A percentile compares a stretch with the other conserved stretches of the same genome.
These are phyloP conservation scores for Coffea canephora DNA, from an alignment of 257 asterid species.

Conservation along the genomic window DNA sequence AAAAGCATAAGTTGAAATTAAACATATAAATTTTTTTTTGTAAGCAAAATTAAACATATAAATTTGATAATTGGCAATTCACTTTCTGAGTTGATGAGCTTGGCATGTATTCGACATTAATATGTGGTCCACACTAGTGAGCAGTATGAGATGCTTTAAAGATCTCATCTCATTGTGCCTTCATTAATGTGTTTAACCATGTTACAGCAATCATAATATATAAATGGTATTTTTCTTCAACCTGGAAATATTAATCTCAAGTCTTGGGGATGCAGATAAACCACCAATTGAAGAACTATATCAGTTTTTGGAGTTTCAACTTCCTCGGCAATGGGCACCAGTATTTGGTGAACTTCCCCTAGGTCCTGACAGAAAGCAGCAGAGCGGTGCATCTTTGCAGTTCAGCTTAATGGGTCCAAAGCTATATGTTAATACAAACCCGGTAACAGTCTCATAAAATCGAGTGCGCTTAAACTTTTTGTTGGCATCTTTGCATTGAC, in stretches of 20 bases:
- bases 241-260: constrained; percentile 1
- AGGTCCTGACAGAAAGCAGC: constrained; percentile 73
- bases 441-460: constrained; percentile 31
- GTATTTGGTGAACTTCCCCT: constrained; percentile 70
- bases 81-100: neutral
- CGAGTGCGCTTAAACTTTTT: neutral
- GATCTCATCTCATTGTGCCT: neutral
- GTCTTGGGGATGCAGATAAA: constrained; percentile 50
- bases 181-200: neutral
- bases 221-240: constrained; percentile 13
- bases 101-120: neutral
- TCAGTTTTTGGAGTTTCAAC: constrained; percentile 77
- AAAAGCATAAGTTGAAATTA: neutral
- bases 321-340: constrained; percentile 84
- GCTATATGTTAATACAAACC: constrained; percentile 62
- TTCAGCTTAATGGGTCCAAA: constrained; percentile 90
- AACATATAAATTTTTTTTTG: neutral
- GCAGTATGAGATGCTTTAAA: neutral
- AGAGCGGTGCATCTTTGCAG: constrained; percentile 61
- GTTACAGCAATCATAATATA: neutral
- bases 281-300: constrained; percentile 77
- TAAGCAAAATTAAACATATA: neutral
- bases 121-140: neutral
- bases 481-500: neutral
- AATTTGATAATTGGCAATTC: neutral